Evolutionary conservation across 306 rosid species (phyloP).

Genomic region (Gillenia trifoliata): DNA sequence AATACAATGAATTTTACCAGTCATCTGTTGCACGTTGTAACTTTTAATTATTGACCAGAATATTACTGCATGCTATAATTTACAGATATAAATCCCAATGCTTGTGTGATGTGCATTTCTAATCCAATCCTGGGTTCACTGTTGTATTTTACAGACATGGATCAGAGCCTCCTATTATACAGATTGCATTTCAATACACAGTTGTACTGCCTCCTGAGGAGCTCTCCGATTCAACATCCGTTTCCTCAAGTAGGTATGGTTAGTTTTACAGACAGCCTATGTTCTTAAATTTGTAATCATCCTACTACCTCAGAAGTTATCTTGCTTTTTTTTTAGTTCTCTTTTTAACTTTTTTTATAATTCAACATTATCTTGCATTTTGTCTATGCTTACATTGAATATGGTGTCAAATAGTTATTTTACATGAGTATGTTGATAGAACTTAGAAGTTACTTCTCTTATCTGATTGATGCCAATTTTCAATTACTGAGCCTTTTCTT

Average conservation of each 20-base stretch:
- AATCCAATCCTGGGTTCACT: constrained; percentile 14
- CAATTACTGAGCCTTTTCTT: not conserved
- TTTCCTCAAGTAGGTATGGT: constrained; percentile 63
- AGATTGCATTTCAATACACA: constrained; percentile 88
- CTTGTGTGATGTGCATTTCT: constrained; percentile 15
- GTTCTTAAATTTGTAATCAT: not conserved
- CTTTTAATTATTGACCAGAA: not conserved
- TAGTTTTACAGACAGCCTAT: constrained; percentile 3
- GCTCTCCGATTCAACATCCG: constrained; percentile 44
- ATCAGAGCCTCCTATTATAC: constrained; percentile 75
- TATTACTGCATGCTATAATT: not conserved
- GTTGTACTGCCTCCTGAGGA: constrained; percentile 85
- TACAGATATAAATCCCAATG: not conserved
- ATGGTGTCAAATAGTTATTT: not conserved
- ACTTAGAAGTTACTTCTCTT: not conserved
- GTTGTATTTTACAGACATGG: constrained; percentile 44
- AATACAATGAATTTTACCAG: not conserved
- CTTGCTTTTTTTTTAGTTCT: not conserved
- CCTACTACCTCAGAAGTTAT: not conserved
- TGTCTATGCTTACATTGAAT: not conserved
- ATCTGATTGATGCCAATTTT: not conserved
- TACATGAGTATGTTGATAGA: not conserved
- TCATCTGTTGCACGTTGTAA: not conserved
- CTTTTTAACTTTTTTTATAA: not conserved
- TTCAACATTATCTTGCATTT: not conserved